A percentile compares a stretch with the other conserved stretches of the same genome.
Conservation (phyloP, 495 filamentous ascomycete species). For the Lasiosphaeria ovina region DNA sequence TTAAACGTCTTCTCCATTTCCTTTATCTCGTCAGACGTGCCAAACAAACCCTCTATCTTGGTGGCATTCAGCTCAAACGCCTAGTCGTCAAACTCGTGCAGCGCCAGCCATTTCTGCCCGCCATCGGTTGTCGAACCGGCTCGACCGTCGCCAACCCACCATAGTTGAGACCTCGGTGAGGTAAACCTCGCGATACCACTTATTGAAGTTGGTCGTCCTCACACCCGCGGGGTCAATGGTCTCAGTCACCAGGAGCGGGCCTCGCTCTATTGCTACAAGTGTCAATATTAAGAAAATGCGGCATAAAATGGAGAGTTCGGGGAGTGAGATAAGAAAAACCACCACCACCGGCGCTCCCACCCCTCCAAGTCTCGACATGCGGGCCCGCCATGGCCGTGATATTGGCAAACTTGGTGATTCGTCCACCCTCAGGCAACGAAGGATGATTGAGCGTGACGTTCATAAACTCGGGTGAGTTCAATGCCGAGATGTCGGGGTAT, state of each 20-base stretch:
- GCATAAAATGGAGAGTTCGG: too few relatives aligned
- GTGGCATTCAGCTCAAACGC: slow-evolving; percentile 7
- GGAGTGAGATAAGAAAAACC: too few relatives aligned
- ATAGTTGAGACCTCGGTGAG: slow-evolving; percentile 17
- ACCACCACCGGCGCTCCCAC: slow-evolving; percentile 3
- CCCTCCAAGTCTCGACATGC: slow-evolving; percentile 19
- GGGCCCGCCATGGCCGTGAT: slow-evolving; percentile 14
- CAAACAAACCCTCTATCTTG: slow-evolving; percentile 7
- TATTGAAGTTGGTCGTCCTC: slow-evolving; percentile 9
- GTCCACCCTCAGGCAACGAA: slow-evolving; percentile 22
- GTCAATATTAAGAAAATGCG: too few relatives aligned
- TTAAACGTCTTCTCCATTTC: slow-evolving; percentile 3
- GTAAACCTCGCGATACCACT: slow-evolving; percentile 19
- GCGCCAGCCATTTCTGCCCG: slow-evolving; percentile 14
- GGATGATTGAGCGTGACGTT: slow-evolving; percentile 19
- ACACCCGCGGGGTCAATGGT: slow-evolving; percentile 11
- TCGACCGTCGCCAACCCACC: slow-evolving; percentile 17
- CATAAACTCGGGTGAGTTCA: slow-evolving; percentile 16
- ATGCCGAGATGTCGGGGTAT: slow-evolving; percentile 20
- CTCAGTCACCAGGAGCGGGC: slow-evolving; percentile 17
- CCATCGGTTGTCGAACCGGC: slow-evolving; percentile 16
- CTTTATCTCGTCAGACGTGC: slow-evolving; percentile 7
- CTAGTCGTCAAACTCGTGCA: slow-evolving; percentile 20
- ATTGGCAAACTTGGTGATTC: slow-evolving; percentile 17
- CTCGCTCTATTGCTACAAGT: slow-evolving; percentile 5